Evolutionary conservation across 352 stramenopile species (phyloP).

Genomic region (Phytophthora podocarpi): DNA sequence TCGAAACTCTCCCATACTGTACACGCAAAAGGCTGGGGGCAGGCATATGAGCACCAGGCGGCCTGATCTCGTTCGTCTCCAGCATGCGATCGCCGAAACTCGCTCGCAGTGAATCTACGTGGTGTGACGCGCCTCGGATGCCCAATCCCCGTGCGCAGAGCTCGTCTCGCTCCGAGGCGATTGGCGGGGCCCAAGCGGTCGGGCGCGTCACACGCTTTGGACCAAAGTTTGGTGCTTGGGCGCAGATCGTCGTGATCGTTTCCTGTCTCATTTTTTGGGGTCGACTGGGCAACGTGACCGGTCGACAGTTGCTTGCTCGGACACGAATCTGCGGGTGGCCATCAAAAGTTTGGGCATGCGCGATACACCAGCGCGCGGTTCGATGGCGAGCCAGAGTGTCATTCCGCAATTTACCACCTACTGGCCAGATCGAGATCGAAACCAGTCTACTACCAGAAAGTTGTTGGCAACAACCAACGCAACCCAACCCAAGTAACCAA

Average conservation of each 20-base stretch:
- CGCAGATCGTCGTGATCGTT: slow-evolving; percentile 5
- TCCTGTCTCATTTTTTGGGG: slow-evolving; percentile 30
- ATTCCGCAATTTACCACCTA: slow-evolving; percentile 36
- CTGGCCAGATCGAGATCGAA: slow-evolving; percentile 11
- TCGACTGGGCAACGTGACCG: slow-evolving; percentile 18
- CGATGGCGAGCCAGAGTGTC: background rate
- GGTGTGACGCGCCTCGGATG: slow-evolving; percentile 13
- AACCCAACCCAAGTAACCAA: background rate
- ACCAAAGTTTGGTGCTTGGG: slow-evolving; percentile 34
- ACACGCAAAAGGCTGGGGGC: background rate
- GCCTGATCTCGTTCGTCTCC: slow-evolving; percentile 1
- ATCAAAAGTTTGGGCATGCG: slow-evolving; percentile 21
- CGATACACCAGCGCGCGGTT: background rate
- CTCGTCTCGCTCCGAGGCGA: background rate
- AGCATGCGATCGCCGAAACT: slow-evolving; percentile 30
- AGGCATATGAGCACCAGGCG: slow-evolving; percentile 9
- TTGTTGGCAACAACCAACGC: background rate
- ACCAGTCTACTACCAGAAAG: slow-evolving; percentile 1
- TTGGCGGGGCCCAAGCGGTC: slow-evolving; percentile 8
- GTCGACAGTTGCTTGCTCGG: slow-evolving; percentile 17
- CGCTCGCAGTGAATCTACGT: background rate
- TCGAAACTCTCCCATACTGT: background rate
- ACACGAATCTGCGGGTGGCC: slow-evolving; percentile 26
- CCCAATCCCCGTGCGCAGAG: slow-evolving; percentile 1
- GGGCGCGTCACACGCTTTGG: slow-evolving; percentile 20